Base-by-base conservation (phyloP, 176 grass and related monocot genomes). In the Avena atlantica region DNA sequence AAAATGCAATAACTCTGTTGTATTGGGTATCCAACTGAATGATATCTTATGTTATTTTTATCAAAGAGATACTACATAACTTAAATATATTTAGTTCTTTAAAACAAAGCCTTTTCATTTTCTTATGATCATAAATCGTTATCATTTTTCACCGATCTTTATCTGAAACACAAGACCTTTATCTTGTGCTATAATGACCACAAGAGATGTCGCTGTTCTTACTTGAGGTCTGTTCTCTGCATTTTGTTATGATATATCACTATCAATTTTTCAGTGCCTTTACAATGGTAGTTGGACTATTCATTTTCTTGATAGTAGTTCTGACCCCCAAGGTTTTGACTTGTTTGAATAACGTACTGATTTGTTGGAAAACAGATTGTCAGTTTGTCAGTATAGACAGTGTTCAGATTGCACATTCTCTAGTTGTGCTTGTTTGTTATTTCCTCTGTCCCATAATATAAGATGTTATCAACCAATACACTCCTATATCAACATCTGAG, bases 291-390 rank as follows among this genome's bases (percentile, higher is more conserved):
- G 23, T 63, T 60, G 29, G 5, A 16, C 47, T 50, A 27, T 45
- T 71, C 20, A 1, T 86, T 80, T 86, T 72, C 76, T 60, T 24
- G 17, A 14, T 10, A 14, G 49, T 84, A 63, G 56, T 50, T 75
- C 56, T 36, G 44, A 23, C 10, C 51, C 29, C 44, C 42, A 52
- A 75, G 11, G 59, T 85, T 64, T 57, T 76, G 44, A 13, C 24
- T 37, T 64, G 2, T 59, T 76, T 76, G 45, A 76, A 62, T 65
- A 78, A 19, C 1, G 0, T 59, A 34, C 20, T 57, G 24, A 70
- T 81, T 75, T 45, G 67, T 55, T 10, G 21, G 44, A 14, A 31
- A 44, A 47, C 15, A 74, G 9, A 14, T 37, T 29, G 69, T 37
- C 53, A 68, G 13, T 51, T 27, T 29, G 8, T 76, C 14, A 76